phyloP scores from a whole-genome alignment of 805 yeast species.

The Candida taoyuanica region DNA sequence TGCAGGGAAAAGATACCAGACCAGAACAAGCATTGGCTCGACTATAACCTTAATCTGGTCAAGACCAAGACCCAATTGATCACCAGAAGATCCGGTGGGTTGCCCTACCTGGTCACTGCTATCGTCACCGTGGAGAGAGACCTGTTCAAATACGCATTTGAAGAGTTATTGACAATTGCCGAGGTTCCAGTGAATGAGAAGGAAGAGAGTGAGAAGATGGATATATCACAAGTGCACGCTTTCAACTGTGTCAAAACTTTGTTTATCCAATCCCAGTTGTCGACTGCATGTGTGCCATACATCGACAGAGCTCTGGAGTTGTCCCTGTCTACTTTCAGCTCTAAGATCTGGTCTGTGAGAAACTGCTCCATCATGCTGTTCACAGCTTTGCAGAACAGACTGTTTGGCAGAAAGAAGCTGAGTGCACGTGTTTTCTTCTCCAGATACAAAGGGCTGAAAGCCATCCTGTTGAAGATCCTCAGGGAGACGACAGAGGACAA shows the following conservation, averaged over 20 bases:
- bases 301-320: slow-evolving; percentile 56
- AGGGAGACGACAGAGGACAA: slow-evolving; percentile 30
- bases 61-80: slow-evolving; percentile 60
- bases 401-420: slow-evolving; percentile 60
- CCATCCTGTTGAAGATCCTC: slow-evolving; percentile 43
- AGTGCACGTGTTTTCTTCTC: slow-evolving; percentile 70
- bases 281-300: slow-evolving; percentile 45
- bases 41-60: slow-evolving; percentile 47
- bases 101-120: slow-evolving; percentile 76
- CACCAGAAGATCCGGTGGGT: slow-evolving; percentile 88
- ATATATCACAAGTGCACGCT: slow-evolving; percentile 91
- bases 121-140: slow-evolving; percentile 45
- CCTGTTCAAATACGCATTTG: slow-evolving; percentile 47
- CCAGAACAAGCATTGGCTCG: slow-evolving; percentile 55
- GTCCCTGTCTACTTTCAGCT: slow-evolving; percentile 58
- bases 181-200: slow-evolving; percentile 39
- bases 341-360: slow-evolving; percentile 77
- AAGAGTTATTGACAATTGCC: slow-evolving; percentile 51
- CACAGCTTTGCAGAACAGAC: slow-evolving; percentile 72
- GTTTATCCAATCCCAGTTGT: slow-evolving; percentile 65
- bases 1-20: slow-evolving; percentile 38
- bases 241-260: slow-evolving; percentile 77
- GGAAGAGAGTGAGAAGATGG: slow-evolving; percentile 51
- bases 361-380: slow-evolving; percentile 94
- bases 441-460: slow-evolving; percentile 50